Evolutionary conservation across 2,329 filamentous ascomycete genomes (phyloP).

Genomic region (Pestalotiopsis sp.): DNA sequence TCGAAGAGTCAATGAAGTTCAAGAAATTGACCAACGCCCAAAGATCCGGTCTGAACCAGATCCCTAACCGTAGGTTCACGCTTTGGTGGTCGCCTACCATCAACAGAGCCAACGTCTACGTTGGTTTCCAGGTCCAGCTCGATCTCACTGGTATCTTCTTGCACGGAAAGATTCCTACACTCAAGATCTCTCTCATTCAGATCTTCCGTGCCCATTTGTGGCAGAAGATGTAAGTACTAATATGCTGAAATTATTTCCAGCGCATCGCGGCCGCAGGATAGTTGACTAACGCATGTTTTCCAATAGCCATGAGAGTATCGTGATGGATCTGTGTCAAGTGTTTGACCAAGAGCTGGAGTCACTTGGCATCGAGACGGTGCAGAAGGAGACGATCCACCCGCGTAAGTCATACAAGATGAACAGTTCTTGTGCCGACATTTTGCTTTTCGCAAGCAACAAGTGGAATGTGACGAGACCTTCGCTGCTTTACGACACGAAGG

Average conservation of each 20-base stretch:
- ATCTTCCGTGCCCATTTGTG: slow-evolving; percentile 99
- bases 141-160: slow-evolving; percentile 98
- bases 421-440: slow-evolving; percentile 95
- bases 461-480: slow-evolving; percentile 98
- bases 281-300: background rate
- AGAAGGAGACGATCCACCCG: slow-evolving; percentile 98
- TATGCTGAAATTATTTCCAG: background rate
- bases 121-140: slow-evolving; percentile 98
- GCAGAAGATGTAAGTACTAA: slow-evolving; percentile 89
- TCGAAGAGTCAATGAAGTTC: slow-evolving; percentile 83
- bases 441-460: slow-evolving; percentile 96
- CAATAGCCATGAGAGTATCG: slow-evolving; percentile 34
- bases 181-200: slow-evolving; percentile 98
- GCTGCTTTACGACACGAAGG: slow-evolving; percentile 93
- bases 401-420: slow-evolving; percentile 99
- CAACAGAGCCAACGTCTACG: slow-evolving; percentile 95
- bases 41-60: slow-evolving; percentile 94
- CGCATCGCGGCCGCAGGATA: background rate
- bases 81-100: slow-evolving; percentile 97
- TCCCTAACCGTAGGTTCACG: slow-evolving; percentile 97
- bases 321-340: slow-evolving; percentile 98
- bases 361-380: slow-evolving; percentile 93
- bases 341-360: slow-evolving; percentile 97
- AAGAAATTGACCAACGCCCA: slow-evolving; percentile 99
- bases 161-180: slow-evolving; percentile 96